These are phyloP conservation scores for Mucor indicus DNA, from an alignment of 371 early-diverging fungal species.

Conservation along the genomic window DNA sequence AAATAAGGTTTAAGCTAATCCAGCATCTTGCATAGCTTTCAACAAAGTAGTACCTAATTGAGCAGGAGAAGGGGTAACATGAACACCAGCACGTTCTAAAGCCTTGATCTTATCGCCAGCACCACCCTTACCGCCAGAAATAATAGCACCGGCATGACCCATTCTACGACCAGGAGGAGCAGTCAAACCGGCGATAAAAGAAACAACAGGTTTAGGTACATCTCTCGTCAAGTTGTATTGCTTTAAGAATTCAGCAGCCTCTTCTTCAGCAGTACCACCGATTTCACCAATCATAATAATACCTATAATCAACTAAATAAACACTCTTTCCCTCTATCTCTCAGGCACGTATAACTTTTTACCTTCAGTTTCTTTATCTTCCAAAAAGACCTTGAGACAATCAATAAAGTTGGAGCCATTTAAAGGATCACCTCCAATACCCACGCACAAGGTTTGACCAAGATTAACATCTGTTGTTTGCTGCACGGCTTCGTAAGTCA, in stretches of 20 bases:
- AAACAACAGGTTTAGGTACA: conserved; percentile 92
- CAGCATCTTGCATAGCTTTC: conserved; percentile 50
- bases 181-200: conserved; percentile 98
- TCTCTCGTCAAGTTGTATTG: conserved; percentile 86
- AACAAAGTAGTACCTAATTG: conserved; percentile 87
- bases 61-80: conserved; percentile 93
- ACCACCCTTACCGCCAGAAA: conserved; percentile 98
- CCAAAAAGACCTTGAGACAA: conserved; percentile 90
- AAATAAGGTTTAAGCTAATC: conserved; percentile 43
- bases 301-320: no score
- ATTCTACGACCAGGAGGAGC: conserved; percentile 98
- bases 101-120: conserved; percentile 97
- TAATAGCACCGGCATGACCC: conserved; percentile 98
- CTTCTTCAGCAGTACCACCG: conserved; percentile 98
- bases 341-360: no score
- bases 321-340: no score
- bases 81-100: conserved; percentile 88
- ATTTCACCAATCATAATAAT: conserved; percentile 95
- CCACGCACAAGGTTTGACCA: conserved; percentile 96
- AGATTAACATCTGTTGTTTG: conserved; percentile 95
- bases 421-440: conserved; percentile 99
- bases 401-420: conserved; percentile 99
- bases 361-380: conserved; percentile 95
- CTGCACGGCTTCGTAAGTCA: conserved; percentile 98
- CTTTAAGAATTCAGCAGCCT: conserved; percentile 96